Conservation (phyloP, 2,329 filamentous ascomycete genomes). For the Coniochaeta pulveracea region DNA sequence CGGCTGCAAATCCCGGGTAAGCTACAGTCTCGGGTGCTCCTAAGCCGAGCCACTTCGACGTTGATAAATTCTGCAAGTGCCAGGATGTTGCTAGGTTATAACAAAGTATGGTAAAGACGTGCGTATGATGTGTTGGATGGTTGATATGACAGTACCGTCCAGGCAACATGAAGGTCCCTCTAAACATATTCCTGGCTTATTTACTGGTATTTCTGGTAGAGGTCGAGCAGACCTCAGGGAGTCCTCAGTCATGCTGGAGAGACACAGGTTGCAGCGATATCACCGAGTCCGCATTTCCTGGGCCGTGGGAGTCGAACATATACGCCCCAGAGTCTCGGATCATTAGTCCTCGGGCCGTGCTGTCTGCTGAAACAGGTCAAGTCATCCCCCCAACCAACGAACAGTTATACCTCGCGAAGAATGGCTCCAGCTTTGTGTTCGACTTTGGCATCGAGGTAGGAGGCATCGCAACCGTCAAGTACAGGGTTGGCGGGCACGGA, state of each 20-base stretch:
- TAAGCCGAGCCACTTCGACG: no score
- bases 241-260: slow-evolving; percentile 40
- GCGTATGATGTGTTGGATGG: no score
- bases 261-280: slow-evolving; percentile 41
- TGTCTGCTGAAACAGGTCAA: slow-evolving; percentile 21
- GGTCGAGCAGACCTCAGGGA: no score
- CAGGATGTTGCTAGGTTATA: no score
- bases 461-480: slow-evolving; percentile 40
- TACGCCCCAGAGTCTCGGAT: slow-evolving; percentile 41
- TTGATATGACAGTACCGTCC: no score
- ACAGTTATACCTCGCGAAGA: slow-evolving; percentile 17
- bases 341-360: slow-evolving; percentile 31
- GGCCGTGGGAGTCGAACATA: slow-evolving; percentile 46
- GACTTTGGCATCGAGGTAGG: slow-evolving; percentile 50
- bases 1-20: no score
- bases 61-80: no score
- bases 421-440: slow-evolving; percentile 41
- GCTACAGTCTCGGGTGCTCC: no score
- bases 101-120: no score
- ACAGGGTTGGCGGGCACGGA: slow-evolving; percentile 24
- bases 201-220: no score
- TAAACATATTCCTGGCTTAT: no score
- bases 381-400: slow-evolving; percentile 18
- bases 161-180: no score
- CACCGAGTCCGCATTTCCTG: slow-evolving; percentile 36